Conservation (phyloP, 176 grass and related monocot genomes). For the Paspalum notatum region DNA sequence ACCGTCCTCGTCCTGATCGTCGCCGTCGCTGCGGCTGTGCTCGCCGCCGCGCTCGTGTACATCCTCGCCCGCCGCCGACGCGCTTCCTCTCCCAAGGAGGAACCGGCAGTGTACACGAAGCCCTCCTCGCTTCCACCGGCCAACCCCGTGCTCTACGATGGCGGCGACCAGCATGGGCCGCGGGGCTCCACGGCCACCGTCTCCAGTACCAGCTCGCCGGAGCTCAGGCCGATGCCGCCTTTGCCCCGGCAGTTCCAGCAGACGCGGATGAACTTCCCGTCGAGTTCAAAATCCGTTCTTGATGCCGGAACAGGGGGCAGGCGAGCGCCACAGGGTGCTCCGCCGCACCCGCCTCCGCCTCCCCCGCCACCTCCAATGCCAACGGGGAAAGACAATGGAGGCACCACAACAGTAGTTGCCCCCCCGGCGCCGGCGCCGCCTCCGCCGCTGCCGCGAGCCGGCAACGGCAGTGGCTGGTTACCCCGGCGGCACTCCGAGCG, state of each 20-base stretch:
- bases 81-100: slow-evolving; percentile 13
- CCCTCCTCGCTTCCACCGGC: slow-evolving; percentile 37
- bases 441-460: slow-evolving; percentile 40
- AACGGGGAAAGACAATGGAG: not conserved
- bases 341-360: slow-evolving; percentile 35
- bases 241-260: slow-evolving; percentile 60
- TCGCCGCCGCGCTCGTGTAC: slow-evolving; percentile 26
- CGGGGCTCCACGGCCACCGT: slow-evolving; percentile 48
- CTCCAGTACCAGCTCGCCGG: slow-evolving; percentile 67
- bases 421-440: slow-evolving; percentile 48
- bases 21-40: slow-evolving; percentile 25
- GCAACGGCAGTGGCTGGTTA: slow-evolving; percentile 60
- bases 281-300: slow-evolving; percentile 26
- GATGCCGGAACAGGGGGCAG: slow-evolving; percentile 44
- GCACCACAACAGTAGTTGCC: not conserved
- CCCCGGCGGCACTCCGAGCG: slow-evolving; percentile 40
- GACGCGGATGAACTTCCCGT: slow-evolving; percentile 42
- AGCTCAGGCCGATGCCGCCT: slow-evolving; percentile 86
- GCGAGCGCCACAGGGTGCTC: slow-evolving; percentile 35
- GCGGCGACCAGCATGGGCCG: slow-evolving; percentile 46
- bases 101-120: slow-evolving; percentile 41
- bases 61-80: slow-evolving; percentile 37
- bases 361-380: slow-evolving; percentile 43
- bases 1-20: slow-evolving; percentile 40
- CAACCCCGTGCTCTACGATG: slow-evolving; percentile 42